Conservation (phyloP, 768 basidiomycete species). For the Lentinula sp. region DNA sequence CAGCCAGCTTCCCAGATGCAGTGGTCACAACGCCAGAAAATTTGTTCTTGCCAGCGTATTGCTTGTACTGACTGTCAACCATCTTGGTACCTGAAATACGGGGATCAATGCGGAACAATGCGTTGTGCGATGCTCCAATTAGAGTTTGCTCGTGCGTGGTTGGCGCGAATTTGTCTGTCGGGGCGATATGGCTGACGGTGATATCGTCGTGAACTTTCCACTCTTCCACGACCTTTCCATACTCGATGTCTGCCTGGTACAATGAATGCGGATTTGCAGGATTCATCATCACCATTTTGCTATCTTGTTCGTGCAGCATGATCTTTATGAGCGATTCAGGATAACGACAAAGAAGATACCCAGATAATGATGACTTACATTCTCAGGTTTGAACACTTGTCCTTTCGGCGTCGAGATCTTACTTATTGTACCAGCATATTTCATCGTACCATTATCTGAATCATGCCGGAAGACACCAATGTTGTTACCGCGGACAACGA, state of each 20-base stretch:
- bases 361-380: constrained; percentile 43
- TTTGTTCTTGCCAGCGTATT: constrained; percentile 91
- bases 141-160: constrained; percentile 90
- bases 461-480: constrained; percentile 83
- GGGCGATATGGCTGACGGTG: constrained; percentile 82
- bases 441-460: constrained; percentile 60
- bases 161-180: constrained; percentile 91
- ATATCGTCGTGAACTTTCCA: constrained; percentile 96
- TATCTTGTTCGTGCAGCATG: constrained; percentile 96
- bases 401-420: constrained; percentile 77
- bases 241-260: constrained; percentile 88
- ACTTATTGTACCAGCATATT: constrained; percentile 84
- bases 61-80: constrained; percentile 93
- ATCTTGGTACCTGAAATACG: constrained; percentile 89
- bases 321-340: constrained; percentile 42
- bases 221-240: constrained; percentile 95
- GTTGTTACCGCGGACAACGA: constrained; percentile 86
- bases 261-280: constrained; percentile 74
- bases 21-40: constrained; percentile 94
- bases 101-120: constrained; percentile 96
- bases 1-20: constrained; percentile 77
- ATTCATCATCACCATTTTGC: constrained; percentile 91
- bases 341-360: neutral
- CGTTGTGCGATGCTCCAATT: constrained; percentile 89
- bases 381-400: constrained; percentile 77